Conservation (phyloP, 495 filamentous ascomycete species). For the Annulohypoxylon nitens region DNA sequence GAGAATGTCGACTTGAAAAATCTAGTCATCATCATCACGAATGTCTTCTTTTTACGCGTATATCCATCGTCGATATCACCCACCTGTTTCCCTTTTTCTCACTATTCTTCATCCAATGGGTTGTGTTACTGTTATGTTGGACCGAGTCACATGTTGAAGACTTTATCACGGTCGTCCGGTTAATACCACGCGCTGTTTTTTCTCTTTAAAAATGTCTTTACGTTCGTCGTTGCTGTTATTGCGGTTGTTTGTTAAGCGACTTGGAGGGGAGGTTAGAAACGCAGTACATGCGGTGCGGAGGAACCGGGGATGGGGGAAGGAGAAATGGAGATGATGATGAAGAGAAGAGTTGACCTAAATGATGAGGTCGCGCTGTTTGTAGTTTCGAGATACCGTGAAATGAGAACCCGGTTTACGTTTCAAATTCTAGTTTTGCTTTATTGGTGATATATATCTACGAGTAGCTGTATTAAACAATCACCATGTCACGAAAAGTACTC, state of each 20-base stretch:
- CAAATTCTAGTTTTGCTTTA: not conserved
- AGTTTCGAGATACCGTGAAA: constrained; percentile 16
- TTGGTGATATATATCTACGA: not conserved
- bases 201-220: constrained; percentile 15
- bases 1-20: constrained; percentile 8
- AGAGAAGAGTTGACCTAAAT: not conserved
- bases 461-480: not conserved
- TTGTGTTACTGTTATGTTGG: constrained; percentile 14
- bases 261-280: constrained; percentile 15
- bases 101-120: not conserved
- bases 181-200: constrained; percentile 31
- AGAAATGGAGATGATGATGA: not conserved
- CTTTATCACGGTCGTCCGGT: constrained; percentile 7
- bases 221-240: not conserved
- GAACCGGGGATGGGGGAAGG: not conserved
- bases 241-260: not conserved
- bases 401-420: constrained; percentile 6
- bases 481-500: not conserved
- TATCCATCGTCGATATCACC: constrained; percentile 22
- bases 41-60: constrained; percentile 19
- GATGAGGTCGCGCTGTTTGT: constrained; percentile 7
- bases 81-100: not conserved
- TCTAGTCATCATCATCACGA: constrained; percentile 20
- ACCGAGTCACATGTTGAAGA: not conserved
- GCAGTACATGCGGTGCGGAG: not conserved